Evolutionary conservation across 305 asterid species (phyloP).

Genomic region (Solanum hybrid): DNA sequence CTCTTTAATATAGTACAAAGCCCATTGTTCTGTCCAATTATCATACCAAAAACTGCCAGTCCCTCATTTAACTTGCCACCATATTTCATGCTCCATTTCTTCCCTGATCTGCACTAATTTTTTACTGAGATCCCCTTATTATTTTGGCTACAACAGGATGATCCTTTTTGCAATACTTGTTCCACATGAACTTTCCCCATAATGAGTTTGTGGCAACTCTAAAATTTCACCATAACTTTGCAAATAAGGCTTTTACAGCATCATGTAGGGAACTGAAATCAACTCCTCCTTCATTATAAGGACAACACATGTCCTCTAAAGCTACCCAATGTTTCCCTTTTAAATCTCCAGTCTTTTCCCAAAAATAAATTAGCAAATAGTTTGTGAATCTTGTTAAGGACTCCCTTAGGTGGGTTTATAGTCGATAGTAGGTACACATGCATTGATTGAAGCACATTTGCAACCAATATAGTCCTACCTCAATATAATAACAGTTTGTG

Average conservation of each 20-base stretch:
- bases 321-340: too few relatives aligned
- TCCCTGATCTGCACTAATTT: not conserved
- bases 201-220: not conserved
- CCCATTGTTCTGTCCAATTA: not conserved
- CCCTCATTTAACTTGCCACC: not conserved
- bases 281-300: not conserved
- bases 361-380: not conserved
- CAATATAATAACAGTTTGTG: not conserved
- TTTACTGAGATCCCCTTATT: not conserved
- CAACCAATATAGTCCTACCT: not conserved
- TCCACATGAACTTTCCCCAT: not conserved
- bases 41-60: not conserved
- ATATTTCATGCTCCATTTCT: not conserved
- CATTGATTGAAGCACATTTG: not conserved
- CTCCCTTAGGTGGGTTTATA: not conserved
- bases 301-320: too few relatives aligned
- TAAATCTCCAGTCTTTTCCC: not conserved
- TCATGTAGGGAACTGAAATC: not conserved
- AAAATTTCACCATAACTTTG: not conserved
- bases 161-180: not conserved
- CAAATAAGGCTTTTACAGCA: not conserved
- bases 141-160: not conserved
- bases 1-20: not conserved
- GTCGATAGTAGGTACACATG: not conserved
- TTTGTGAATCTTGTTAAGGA: not conserved